Evolutionary conservation across 2,329 filamentous ascomycete genomes (phyloP).

Genomic region (Colletotrichum agaves): DNA sequence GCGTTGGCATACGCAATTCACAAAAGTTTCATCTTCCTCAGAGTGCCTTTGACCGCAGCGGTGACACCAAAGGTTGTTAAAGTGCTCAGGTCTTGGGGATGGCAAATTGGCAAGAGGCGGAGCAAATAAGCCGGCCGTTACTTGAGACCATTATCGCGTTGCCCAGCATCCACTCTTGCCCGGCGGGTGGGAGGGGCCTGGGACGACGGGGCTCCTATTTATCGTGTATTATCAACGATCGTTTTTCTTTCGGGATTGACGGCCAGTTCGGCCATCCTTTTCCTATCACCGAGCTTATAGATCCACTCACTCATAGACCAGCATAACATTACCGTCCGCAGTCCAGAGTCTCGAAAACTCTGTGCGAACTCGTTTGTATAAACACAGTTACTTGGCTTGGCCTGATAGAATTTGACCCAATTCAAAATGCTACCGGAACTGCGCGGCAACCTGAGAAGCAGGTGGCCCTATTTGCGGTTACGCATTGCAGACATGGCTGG

Average conservation of each 20-base stretch:
- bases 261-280: conserved; percentile 12
- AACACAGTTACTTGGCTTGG: conserved; percentile 29
- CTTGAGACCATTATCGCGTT: conserved; percentile 2
- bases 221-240: conserved; percentile 26
- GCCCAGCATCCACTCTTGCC: not conserved
- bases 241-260: conserved; percentile 16
- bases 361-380: conserved; percentile 17
- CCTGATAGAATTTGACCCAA: conserved; percentile 27
- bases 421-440: conserved; percentile 24
- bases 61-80: conserved; percentile 96
- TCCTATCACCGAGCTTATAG: conserved; percentile 22
- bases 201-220: conserved; percentile 2
- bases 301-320: conserved; percentile 34
- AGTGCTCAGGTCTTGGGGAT: conserved; percentile 86
- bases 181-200: conserved; percentile 17
- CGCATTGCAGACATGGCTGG: conserved; percentile 9
- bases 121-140: conserved; percentile 26
- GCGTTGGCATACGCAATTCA: conserved; percentile 96
- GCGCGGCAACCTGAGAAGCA: conserved; percentile 8
- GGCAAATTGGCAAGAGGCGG: conserved; percentile 83
- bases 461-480: conserved; percentile 23
- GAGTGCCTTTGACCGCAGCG: conserved; percentile 92
- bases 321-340: conserved; percentile 11
- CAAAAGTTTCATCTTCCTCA: conserved; percentile 96
- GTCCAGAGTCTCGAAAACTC: conserved; percentile 8